These are phyloP conservation scores for Paramecium octaurelia DNA, from an alignment of 73 alveolate genomes.

Conservation along the genomic window DNA sequence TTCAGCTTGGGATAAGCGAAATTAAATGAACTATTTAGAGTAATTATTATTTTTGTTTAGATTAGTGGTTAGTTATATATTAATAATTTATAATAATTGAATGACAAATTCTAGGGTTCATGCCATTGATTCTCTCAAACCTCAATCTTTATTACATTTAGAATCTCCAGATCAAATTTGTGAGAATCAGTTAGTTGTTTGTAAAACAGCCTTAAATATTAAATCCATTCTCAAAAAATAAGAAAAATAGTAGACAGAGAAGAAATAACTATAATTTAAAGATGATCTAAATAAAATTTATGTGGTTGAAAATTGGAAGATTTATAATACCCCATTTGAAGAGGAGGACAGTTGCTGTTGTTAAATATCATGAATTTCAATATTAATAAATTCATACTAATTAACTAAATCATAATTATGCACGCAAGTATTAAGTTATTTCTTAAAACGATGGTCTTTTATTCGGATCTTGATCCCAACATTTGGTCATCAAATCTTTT, in stretches of 20 bases:
- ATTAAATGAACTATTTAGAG: not conserved
- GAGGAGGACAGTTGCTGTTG: slow-evolving; percentile 3
- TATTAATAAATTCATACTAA: not conserved
- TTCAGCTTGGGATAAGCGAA: not conserved
- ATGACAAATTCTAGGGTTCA: not conserved
- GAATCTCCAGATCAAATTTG: not conserved
- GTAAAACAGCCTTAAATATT: not conserved
- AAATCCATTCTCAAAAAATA: not conserved
- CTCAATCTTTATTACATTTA: not conserved
- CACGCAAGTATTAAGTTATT: not conserved
- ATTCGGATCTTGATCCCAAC: slow-evolving; percentile 44
- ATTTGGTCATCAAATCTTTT: not conserved
- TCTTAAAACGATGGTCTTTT: not conserved
- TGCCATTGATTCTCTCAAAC: not conserved
- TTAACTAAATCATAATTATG: not conserved
- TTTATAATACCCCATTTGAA: not conserved
- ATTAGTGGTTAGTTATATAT: not conserved
- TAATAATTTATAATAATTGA: not conserved
- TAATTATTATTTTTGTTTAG: not conserved
- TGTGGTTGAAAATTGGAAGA: slow-evolving; percentile 42
- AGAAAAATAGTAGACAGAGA: not conserved
- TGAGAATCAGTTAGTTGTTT: not conserved
- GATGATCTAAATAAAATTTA: not conserved
- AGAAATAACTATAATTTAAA: not conserved
- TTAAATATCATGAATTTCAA: not conserved